Evolutionary conservation across 441 rosid species (phyloP), one percentile per base, ranked within the genome.

Genomic region (Croton setiger): DNA sequence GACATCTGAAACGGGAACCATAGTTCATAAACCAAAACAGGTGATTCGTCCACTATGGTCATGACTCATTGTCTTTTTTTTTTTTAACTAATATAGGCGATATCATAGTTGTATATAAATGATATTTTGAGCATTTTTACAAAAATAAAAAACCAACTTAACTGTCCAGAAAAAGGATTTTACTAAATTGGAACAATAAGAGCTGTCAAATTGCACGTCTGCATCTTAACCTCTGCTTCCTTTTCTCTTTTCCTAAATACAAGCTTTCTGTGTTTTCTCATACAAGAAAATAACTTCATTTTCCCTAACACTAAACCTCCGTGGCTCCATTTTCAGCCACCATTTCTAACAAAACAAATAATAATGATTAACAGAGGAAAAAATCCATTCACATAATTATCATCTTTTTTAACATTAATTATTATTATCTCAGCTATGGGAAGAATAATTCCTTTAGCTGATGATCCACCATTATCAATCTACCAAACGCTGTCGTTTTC

Each of bases 391-490:
- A 44, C 7, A 27, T 14, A 18, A 27, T n/a, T 56, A n/a, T 56
- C 5, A 10, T 27, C 13, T 31, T 54, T 44, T 27, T 27, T 27
- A 27, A 1, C 31, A 27, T 27, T 27, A 27, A 27, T 27, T 27
- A 27, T 27, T 27, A 20, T 64, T 39, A 4, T 39, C 43, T 39
- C 64, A 36, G 61, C 64, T 10, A 81, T 75, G 83, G 82, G 81
- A 68, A 81, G 84, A 70, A 78, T 39, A 58, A 43, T 72, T 49
- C 80, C 79, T n/a, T 2, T 52, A 54, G 75, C 41, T 51, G 69
- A 66, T 56, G 60, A 74, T 64, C 27, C 35, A 7, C 31, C 69
- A 3, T 4, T 48, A 11, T 15, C 51, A 4, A n/a, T 63, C 3
- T 71, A 80, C 23, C 67, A 45, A 15, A n/a, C 65, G 33, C 4